phyloP scores from a whole-genome alignment of 352 stramenopile species.

The Globisporangium recalcitrans region DNA sequence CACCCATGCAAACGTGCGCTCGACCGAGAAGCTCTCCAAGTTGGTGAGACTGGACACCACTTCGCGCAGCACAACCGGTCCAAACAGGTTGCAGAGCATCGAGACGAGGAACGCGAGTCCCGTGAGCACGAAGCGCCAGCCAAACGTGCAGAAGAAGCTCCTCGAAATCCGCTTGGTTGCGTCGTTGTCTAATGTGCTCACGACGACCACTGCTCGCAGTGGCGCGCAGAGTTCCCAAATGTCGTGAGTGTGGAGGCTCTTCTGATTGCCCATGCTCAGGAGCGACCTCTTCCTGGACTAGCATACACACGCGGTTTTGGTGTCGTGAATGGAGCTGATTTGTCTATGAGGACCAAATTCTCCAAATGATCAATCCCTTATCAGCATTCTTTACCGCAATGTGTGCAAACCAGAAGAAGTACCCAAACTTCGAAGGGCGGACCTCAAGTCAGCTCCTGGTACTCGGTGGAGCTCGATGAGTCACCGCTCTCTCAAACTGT shows the following conservation, averaged over 20 bases:
- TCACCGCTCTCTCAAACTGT: background rate
- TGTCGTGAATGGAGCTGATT: background rate
- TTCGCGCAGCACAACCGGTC: slow-evolving; percentile 39
- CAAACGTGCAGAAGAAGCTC: no score
- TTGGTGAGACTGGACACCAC: slow-evolving; percentile 39
- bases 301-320: background rate
- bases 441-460: background rate
- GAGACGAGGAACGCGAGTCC: slow-evolving; percentile 38
- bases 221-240: no score
- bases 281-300: background rate
- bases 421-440: background rate
- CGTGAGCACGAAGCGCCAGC: slow-evolving; percentile 29
- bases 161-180: slow-evolving; percentile 25
- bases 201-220: no score
- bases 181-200: no score
- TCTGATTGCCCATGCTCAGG: no score
- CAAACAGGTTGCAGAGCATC: slow-evolving; percentile 49
- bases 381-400: background rate
- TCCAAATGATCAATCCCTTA: background rate
- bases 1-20: no score
- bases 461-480: background rate
- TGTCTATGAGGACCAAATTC: background rate
- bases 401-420: background rate
- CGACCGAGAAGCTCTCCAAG: no score
- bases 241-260: no score